Evolutionary conservation across 2,329 filamentous ascomycete genomes (phyloP).

Genomic region (Didymella keratinophila): DNA sequence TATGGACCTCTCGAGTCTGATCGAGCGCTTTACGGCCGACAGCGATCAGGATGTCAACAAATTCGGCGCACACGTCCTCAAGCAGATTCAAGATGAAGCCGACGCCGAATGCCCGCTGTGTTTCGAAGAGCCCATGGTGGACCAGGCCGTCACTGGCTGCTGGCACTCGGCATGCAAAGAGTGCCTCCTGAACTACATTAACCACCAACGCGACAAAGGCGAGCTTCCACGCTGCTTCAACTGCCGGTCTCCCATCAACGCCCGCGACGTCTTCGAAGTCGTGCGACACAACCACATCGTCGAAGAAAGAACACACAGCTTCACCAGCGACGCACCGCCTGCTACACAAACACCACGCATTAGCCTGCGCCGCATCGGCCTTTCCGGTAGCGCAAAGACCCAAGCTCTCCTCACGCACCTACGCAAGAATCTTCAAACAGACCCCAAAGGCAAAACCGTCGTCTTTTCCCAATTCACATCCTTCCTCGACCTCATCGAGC

Average conservation of each 20-base stretch:
- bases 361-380: conserved; percentile 67
- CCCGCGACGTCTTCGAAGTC: conserved; percentile 90
- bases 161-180: conserved; percentile 98
- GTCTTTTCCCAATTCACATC: conserved; percentile 98
- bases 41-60: conserved; percentile 68
- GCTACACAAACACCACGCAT: conserved; percentile 57
- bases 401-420: conserved; percentile 79
- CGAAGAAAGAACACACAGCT: conserved; percentile 54
- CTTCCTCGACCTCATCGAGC: conserved; percentile 89
- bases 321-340: conserved; percentile 39
- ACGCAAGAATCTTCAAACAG: conserved; percentile 69
- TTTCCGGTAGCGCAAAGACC: conserved; percentile 87
- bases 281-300: conserved; percentile 75
- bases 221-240: conserved; percentile 85
- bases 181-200: conserved; percentile 88
- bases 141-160: conserved; percentile 92
- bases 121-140: conserved; percentile 92
- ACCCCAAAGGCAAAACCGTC: conserved; percentile 82
- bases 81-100: conserved; percentile 89
- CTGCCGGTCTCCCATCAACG: conserved; percentile 83
- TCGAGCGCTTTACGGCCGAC: conserved; percentile 79
- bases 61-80: conserved; percentile 86
- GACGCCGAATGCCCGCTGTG: conserved; percentile 93
- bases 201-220: conserved; percentile 80
- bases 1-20: conserved; percentile 90